Conservation (phyloP, 306 rosid genomes). For the Cucumis cinereus region DNA sequence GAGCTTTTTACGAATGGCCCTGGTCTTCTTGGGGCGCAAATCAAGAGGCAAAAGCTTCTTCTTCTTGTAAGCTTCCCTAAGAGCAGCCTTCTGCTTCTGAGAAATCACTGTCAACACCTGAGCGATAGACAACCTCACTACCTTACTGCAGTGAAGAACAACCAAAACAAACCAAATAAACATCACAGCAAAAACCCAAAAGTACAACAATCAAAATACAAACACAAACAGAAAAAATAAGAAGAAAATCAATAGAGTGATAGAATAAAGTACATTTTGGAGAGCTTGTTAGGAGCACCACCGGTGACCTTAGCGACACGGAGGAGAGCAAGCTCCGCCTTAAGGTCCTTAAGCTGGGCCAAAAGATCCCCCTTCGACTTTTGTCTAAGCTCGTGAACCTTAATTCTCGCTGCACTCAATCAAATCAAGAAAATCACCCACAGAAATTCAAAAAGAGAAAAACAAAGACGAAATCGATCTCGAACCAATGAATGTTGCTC, state of each 20-base stretch:
- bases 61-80: slow-evolving; percentile 80
- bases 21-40: slow-evolving; percentile 97
- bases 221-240: not conserved
- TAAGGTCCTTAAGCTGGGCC: slow-evolving; percentile 86
- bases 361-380: slow-evolving; percentile 55
- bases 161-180: not conserved
- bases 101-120: slow-evolving; percentile 95
- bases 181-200: not conserved
- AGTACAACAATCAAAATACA: not conserved
- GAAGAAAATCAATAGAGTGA: not conserved
- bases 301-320: slow-evolving; percentile 99
- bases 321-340: slow-evolving; percentile 85
- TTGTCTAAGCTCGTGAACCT: slow-evolving; percentile 91
- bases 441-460: not conserved
- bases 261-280: slow-evolving; percentile 52
- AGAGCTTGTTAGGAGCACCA: slow-evolving; percentile 96
- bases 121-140: slow-evolving; percentile 83
- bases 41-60: slow-evolving; percentile 90
- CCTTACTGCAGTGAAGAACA: slow-evolving; percentile 46
- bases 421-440: not conserved
- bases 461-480: not conserved
- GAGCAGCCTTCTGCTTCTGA: slow-evolving; percentile 83
- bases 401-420: slow-evolving; percentile 63
- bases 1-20: slow-evolving; percentile 88
- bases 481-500: not conserved